Evolutionary conservation across 176 grass and related monocot species (phyloP), one percentile per base, ranked within the genome.

Genomic region (Oryza meridionalis): DNA sequence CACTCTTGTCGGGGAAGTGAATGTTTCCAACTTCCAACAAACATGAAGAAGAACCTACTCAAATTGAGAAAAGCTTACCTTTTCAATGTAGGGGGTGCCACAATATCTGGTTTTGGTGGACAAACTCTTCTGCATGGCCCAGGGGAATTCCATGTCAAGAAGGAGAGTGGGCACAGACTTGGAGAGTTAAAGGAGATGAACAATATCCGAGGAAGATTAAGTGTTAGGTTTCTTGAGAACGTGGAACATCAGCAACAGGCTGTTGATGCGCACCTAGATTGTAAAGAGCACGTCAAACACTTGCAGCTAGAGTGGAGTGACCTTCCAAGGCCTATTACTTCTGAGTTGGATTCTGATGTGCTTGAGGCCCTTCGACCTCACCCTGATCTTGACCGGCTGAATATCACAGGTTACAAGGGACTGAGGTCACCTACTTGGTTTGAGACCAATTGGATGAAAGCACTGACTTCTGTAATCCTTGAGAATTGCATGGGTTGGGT

Each of bases 141-240:
- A n/a, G 81, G 85, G 38, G 86, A 88, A 53, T 88, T 91, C 82
- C 86, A 91, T 19, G 58, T 91, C 38, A 88, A 58, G 47, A 91
- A 91, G 66, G 81, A 88, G 73, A 81, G 71, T 25, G 85, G 89
- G 7, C 42, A 88, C 71, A 82, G 79, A 76, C 24, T 91, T 66
- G 77, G 82, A 69, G 82, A 85, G 45, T 25, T 88, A 51, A 88
- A 91, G 61, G 84, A 91, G 22, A 73, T 91, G 1, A 88, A 46
- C 38, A 77, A 78, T 76, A 87, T 88, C 11, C 19, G 37, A 29
- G 77, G 86, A 44, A 25, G 43, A 29, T 44, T 91, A 12, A 84
- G 17, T 70, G 70, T 88, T 80, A 84, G 71, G 47, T 91, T 74
- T 75, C 89, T 91, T 19, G 89, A 91, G 72, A 91, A 91, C 53